Evolutionary conservation across 768 basidiomycete species (phyloP).

Genomic region (Podaxis sp.): DNA sequence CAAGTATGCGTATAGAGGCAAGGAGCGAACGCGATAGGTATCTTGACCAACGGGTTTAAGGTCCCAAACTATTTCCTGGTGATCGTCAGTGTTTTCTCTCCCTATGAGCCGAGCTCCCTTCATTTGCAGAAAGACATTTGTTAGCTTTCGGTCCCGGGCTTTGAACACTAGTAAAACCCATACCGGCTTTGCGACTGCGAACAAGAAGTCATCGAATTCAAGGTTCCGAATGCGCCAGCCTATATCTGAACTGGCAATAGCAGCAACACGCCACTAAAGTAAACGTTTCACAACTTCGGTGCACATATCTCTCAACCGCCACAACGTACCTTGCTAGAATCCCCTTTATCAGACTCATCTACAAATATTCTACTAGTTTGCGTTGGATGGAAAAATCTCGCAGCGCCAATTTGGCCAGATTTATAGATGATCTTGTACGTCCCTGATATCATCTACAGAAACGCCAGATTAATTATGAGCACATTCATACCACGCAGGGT

Average conservation of each 20-base stretch:
- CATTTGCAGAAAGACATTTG: not conserved
- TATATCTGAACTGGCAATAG: not conserved
- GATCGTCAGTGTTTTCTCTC: not conserved
- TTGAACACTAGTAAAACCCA: not conserved
- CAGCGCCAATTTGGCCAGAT: not conserved
- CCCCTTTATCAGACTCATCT: not conserved
- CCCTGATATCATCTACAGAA: not conserved
- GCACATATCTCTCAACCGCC: not conserved
- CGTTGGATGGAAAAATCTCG: not conserved
- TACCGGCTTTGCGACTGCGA: not conserved
- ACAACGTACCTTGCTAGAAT: not conserved
- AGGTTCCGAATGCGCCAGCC: not conserved
- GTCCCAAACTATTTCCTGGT: not conserved
- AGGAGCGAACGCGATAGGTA: not conserved
- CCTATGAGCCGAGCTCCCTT: not conserved
- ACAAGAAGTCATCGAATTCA: not conserved
- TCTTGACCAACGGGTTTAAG: not conserved
- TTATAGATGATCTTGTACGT: not conserved
- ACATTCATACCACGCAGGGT: not conserved
- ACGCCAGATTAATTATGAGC: not conserved
- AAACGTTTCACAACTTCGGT: not conserved
- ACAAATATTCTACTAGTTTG: slow-evolving; percentile 4
- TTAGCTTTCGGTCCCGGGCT: too few species aligned
- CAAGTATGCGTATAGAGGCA: not conserved
- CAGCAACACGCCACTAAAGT: not conserved